Evolutionary conservation across 2,329 filamentous ascomycete species (phyloP), one percentile per base, ranked within the genome.

Genomic region (Xenoacremonium recifei): DNA sequence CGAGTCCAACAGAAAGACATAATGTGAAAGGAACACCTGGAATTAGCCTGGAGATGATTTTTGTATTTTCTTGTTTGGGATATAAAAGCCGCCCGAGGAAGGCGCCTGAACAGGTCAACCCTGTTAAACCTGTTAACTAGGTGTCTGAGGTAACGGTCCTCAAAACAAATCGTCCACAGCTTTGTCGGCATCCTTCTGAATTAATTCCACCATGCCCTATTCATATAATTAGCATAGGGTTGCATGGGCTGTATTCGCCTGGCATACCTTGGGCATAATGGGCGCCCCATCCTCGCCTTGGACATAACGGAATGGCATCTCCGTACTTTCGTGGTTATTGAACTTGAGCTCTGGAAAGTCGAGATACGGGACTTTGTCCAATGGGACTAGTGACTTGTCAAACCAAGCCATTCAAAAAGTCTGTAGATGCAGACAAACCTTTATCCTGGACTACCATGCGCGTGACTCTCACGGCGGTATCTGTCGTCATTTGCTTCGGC

Each of bases 301-400:
- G 37, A 99, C 91, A 62, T 99, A 99, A 54, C 93, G 88, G 68
- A 99, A 99, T 1, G 93, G 93, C 93, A 99, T 97, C 66, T 96
- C 79, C 1, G 91, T 96, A 64, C 87, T 93, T 70, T 99, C 93
- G 60, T 95, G 85, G 62, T 93, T 84, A 64, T 88, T 89, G 64
- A 97, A 85, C 60, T 84, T 84, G 60, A 99, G 79, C 61, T 97
- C 92, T 0, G 93, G 93, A 59, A 88, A 84, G 63, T 97, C 91
- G 23, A 93, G 66, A 61, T 93, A 96, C 2, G 82, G 76, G 23
- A 99, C 85, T 51, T 90, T 73, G 42, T 87, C 81, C 35, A 99
- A 72, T 0, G 87, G 77, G 27, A 85, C 90, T 96, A 53, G 33
- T 12, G 21, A 16, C 35, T 20, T 31, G 48, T 35, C n/a, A n/a